phyloP scores from a whole-genome alignment of 306 rosid genomes.

The Luffa aegyptiaca region DNA sequence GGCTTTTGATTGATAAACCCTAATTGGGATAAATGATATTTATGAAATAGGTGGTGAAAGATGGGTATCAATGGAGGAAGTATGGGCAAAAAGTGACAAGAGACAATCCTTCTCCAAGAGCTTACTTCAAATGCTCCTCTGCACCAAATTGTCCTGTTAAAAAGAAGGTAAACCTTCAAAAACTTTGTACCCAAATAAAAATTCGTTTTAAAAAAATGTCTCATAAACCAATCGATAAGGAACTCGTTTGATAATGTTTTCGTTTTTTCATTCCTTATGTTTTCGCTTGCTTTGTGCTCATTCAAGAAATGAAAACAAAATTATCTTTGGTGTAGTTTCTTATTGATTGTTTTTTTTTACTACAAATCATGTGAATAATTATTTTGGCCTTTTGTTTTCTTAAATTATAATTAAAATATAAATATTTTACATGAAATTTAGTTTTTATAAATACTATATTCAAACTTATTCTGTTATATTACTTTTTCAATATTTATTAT shows the following conservation, averaged over 20 bases:
- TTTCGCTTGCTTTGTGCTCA: background rate
- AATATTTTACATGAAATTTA: background rate
- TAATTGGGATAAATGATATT: background rate
- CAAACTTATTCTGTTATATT: too few relatives aligned
- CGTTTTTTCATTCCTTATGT: background rate
- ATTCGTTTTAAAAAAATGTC: too few relatives aligned
- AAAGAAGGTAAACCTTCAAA: constrained; percentile 44
- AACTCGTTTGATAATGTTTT: background rate
- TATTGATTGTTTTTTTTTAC: background rate
- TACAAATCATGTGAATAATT: background rate
- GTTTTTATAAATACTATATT: too few relatives aligned
- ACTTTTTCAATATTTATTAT: too few relatives aligned
- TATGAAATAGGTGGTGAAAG: constrained; percentile 49
- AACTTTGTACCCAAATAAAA: background rate
- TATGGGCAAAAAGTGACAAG: constrained; percentile 93
- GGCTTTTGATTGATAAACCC: background rate
- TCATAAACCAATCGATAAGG: too few relatives aligned
- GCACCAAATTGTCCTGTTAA: constrained; percentile 81
- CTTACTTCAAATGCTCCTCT: constrained; percentile 77
- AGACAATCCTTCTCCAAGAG: constrained; percentile 94
- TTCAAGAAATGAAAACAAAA: background rate
- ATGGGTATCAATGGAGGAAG: constrained; percentile 93
- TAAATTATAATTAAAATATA: background rate
- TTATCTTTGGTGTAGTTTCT: background rate
- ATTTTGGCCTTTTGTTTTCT: background rate